Base-by-base conservation (phyloP, 2,329 filamentous ascomycete species). In the Verticillium klebahnii region DNA sequence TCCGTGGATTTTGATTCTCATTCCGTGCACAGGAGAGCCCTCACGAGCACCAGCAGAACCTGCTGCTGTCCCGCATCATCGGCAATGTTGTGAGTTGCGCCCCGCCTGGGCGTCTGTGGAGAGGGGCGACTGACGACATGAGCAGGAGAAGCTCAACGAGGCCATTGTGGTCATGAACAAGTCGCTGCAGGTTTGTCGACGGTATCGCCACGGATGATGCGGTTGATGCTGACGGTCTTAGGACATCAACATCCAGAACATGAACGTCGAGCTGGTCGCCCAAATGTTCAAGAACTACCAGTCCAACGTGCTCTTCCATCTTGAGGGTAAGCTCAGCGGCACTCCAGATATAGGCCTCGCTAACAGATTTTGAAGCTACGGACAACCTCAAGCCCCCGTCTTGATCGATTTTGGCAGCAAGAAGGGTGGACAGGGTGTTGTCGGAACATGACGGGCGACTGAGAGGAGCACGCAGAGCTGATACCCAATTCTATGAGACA, bases 211-310 rank as follows among this genome's bases (percentile, higher is more conserved):
- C 7, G 23, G 45, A 2, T 29, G 31, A 45, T n/a, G 15, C 11
- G 3, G 5, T 6, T 8, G 4, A 5, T 17, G 8, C 32, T 45
- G 14, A 56, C 15, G 29, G 9, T 15, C 8, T 3, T 69, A 97
- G 91, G 94, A 98, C 68, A 97, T 98, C 82, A 98, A 98, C 72
- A 89, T 97, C 61, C 91, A 97, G 71, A 99, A 98, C 75, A 97
- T 98, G 93, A 96, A 99, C 72, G 92, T 97, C 39, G 95, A 98
- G 78, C 84, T 98, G 2, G 95, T 98, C 5, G 93, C 94, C 1
- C 94, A 98, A 73, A 99, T 99, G 95, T 99, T 98, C 82, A 97
- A 98, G 80, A 99, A 98, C 78, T 99, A 99, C 74, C 93, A 97
- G 75, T 97, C 93, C 12, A 99, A 98, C 70, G 94, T 98, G 15